Base-by-base conservation (phyloP, 305 asterid species). In the Fraxinus latifolia region DNA sequence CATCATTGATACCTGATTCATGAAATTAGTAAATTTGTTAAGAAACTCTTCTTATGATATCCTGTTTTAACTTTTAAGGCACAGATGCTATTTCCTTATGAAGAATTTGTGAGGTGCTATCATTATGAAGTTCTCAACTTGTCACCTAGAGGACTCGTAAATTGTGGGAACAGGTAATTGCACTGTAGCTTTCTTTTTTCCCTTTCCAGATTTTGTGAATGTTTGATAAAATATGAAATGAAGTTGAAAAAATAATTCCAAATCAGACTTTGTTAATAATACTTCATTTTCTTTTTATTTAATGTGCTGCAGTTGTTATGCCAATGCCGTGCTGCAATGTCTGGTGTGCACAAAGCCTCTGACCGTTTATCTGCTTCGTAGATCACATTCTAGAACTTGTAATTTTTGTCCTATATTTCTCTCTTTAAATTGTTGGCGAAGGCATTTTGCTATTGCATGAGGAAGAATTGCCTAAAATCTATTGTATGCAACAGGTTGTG, bases 301-400 rank as follows among this genome's bases (percentile, higher is more conserved):
- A 17, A 55, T 55, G 25, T 55, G 84, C 81, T 87, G 88, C 97
- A 94, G 98, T 84, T 94, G 98, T 84, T 94, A 94, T 62, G 98
- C 97, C 77, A 94, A 91, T 89, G 98, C 95, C 37, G 97, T 94
- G 82, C 88, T 94, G 89, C 98, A 94, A 89, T 94, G 98, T 83
- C 91, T 94, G 89, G 80, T 88, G 47, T 92, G 84, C 87, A 94
- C 98, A 60, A 94, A 92, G 91, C 98, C 98, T 85, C 92, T 94
- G 36, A 83, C 88, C 29, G 67, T 86, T 83, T 94, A 90, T 89
- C 91, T 93, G 87, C 97, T 93, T 82, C 89, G 87, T 39, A 89
- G 91, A 87, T 90, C 92, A 47, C 98, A 94, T 87, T 93, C 95
- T 77, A 91, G 90, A 89, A 74, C 97, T 4, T 90, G 98, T 94